These are phyloP conservation scores for Talaromyces sp. DNA, from an alignment of 2,329 filamentous ascomycete species.

Conservation along the genomic window DNA sequence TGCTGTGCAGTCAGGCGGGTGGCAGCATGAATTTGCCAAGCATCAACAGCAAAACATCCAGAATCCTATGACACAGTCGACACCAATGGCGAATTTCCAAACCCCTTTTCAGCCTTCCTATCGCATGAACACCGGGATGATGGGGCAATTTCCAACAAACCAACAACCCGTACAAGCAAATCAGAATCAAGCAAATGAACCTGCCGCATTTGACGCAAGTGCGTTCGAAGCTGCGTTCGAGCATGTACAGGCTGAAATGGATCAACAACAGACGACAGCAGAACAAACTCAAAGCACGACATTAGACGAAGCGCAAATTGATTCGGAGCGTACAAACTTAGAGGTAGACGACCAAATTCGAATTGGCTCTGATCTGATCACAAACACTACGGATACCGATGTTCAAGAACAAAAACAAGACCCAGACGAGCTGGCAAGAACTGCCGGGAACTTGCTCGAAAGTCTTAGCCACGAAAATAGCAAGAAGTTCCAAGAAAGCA, in stretches of 20 bases:
- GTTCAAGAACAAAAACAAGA: conserved; percentile 37
- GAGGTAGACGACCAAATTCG: conserved; percentile 21
- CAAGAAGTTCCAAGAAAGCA: conserved; percentile 72
- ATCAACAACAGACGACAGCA: conserved; percentile 20
- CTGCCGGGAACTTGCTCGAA: conserved; percentile 65
- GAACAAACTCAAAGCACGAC: conserved; percentile 10
- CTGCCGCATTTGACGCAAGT: conserved; percentile 36
- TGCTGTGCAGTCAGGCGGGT: conserved; percentile 35
- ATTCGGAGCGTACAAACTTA: conserved; percentile 2
- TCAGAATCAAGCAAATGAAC: conserved; percentile 9
- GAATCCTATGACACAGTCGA: conserved; percentile 18
- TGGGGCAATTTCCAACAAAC: conserved; percentile 19
- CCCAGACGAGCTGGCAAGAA: conserved; percentile 65
- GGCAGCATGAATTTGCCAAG: conserved; percentile 58
- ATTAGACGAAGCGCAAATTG: conserved; percentile 10
- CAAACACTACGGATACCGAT: conserved; percentile 28
- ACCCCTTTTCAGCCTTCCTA: conserved; percentile 23
- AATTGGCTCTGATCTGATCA: conserved; percentile 42
- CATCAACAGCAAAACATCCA: conserved; percentile 29
- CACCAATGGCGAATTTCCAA: conserved; percentile 22
- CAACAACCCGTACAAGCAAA: conserved; percentile 23
- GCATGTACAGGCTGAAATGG: conserved; percentile 35
- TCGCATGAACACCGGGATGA: conserved; percentile 18
- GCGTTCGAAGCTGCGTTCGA: conserved; percentile 43
- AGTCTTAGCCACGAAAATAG: conserved; percentile 64